These are phyloP conservation scores for Aureobasidium subglaciale DNA, from an alignment of 2,329 filamentous ascomycete genomes.

Conservation along the genomic window DNA sequence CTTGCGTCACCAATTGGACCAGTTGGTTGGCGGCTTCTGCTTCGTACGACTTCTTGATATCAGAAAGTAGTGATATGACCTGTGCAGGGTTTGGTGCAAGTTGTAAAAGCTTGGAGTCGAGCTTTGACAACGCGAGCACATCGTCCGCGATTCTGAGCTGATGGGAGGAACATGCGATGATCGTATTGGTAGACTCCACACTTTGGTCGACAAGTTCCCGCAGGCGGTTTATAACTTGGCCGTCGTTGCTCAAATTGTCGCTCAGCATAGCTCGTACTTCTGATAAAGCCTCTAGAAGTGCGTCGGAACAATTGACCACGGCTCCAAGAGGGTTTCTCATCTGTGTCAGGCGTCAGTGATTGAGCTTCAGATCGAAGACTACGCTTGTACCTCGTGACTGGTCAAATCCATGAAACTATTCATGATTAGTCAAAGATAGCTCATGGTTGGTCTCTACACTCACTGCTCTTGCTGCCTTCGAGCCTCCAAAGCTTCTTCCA, in stretches of 20 bases:
- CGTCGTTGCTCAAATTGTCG: too few relatives aligned
- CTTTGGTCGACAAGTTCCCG: background rate
- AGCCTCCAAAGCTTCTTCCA: conserved; percentile 31
- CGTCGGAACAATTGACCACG: too few relatives aligned
- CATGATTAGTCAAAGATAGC: background rate
- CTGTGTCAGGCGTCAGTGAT: too few relatives aligned
- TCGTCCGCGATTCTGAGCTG: conserved; percentile 40
- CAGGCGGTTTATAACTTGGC: too few relatives aligned
- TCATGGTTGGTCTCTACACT: too few relatives aligned
- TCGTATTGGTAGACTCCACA: conserved; percentile 23
- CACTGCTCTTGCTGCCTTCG: conserved; percentile 29
- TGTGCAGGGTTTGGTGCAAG: background rate
- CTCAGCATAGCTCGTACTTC: background rate
- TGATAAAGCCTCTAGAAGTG: conserved; percentile 14
- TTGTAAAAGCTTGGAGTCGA: conserved; percentile 21
- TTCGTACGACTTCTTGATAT: conserved; percentile 26
- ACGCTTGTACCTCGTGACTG: conserved; percentile 20
- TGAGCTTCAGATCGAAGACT: too few relatives aligned
- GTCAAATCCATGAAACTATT: conserved; percentile 15
- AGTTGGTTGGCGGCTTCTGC: background rate
- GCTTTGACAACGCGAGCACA: conserved; percentile 36
- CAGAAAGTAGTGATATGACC: conserved; percentile 19
- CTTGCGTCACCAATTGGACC: conserved; percentile 25
- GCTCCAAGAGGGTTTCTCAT: conserved; percentile 26
- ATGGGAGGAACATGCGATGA: conserved; percentile 25